A percentile compares a stretch with the other conserved stretches of the same genome.
These are phyloP conservation scores for Stenocarpella maydis DNA, from an alignment of 2,329 filamentous ascomycete species.

Conservation along the genomic window DNA sequence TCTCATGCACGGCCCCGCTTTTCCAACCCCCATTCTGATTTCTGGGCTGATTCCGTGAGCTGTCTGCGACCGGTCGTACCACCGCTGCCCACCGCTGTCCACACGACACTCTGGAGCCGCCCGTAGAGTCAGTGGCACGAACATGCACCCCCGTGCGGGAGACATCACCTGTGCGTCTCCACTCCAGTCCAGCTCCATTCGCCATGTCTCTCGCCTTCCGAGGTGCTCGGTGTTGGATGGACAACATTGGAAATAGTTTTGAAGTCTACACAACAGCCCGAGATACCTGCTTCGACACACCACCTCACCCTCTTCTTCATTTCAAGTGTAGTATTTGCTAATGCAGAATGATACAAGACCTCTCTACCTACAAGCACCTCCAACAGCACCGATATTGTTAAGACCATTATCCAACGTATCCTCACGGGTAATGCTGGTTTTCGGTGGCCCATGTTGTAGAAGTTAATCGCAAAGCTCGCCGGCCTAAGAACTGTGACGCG, in stretches of 20 bases:
- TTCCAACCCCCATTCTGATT: slow-evolving; percentile 29
- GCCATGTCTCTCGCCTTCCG: not conserved
- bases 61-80: slow-evolving; percentile 22
- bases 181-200: not conserved
- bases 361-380: slow-evolving; percentile 49
- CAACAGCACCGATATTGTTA: slow-evolving; percentile 54
- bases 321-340: not conserved
- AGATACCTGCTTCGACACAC: not conserved
- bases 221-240: too few species aligned
- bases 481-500: slow-evolving; percentile 50
- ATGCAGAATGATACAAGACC: too few species aligned
- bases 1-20: slow-evolving; percentile 31
- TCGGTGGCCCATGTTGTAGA: slow-evolving; percentile 37
- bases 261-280: not conserved
- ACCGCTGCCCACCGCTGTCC: not conserved
- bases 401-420: slow-evolving; percentile 50
- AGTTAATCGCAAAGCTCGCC: slow-evolving; percentile 54
- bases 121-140: not conserved
- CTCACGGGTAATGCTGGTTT: slow-evolving; percentile 41
- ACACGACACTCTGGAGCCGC: not conserved
- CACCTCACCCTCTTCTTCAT: not conserved
- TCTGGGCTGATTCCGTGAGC: slow-evolving; percentile 34
- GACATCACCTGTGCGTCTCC: not conserved
- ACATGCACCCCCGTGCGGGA: not conserved
- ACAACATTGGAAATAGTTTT: not conserved